Evolutionary conservation across 768 basidiomycete genomes (phyloP).

Genomic region (Phanerochaete carnosa): DNA sequence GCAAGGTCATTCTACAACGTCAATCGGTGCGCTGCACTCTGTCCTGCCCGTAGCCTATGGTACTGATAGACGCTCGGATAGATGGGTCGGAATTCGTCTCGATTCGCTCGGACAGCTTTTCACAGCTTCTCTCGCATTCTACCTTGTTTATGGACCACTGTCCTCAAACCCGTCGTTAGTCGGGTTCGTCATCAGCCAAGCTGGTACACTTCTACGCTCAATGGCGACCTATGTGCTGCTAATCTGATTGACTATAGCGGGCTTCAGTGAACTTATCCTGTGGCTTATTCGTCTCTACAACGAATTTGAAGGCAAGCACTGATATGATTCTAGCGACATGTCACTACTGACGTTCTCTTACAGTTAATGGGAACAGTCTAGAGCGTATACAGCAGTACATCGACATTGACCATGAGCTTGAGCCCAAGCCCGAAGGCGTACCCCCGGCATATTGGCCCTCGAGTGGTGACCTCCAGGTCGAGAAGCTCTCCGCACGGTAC

Average conservation of each 20-base stretch:
- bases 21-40: conserved; percentile 29
- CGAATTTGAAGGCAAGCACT: conserved; percentile 34
- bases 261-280: conserved; percentile 56
- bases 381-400: conserved; percentile 54
- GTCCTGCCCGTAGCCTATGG: background rate
- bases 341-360: background rate
- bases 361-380: conserved; percentile 24
- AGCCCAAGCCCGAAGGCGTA: conserved; percentile 31
- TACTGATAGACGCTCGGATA: conserved; percentile 8
- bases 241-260: conserved; percentile 27
- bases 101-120: conserved; percentile 55
- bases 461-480: conserved; percentile 46
- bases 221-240: background rate
- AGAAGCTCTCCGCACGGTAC: conserved; percentile 50
- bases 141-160: conserved; percentile 44
- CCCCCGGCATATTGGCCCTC: conserved; percentile 66
- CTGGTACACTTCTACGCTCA: conserved; percentile 30
- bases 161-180: conserved; percentile 41
- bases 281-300: conserved; percentile 47
- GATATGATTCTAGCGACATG: background rate
- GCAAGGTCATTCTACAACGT: conserved; percentile 47
- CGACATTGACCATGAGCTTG: conserved; percentile 51
- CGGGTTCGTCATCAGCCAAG: conserved; percentile 35
- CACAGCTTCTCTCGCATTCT: conserved; percentile 46
- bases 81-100: conserved; percentile 40